Evolutionary conservation across 2,329 filamentous ascomycete genomes (phyloP).

Genomic region (Fusarium subtropicale): DNA sequence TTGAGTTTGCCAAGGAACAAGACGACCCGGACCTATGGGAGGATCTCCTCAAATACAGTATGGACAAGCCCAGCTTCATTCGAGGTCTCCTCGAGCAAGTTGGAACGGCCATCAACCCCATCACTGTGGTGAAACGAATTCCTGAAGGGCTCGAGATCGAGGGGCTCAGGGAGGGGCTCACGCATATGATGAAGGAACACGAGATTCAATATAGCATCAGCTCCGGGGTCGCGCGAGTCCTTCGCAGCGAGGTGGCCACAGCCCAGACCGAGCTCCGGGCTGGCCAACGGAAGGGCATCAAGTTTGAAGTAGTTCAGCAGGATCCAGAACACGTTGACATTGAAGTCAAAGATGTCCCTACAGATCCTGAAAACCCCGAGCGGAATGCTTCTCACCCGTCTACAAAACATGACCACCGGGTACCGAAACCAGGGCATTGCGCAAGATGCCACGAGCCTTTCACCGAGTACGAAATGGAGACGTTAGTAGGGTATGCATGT

Average conservation of each 20-base stretch:
- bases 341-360: conserved; percentile 55
- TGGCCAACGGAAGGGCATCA: conserved; percentile 86
- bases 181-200: conserved; percentile 93
- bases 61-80: conserved; percentile 98
- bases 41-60: conserved; percentile 91
- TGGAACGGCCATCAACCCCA: conserved; percentile 92
- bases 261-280: conserved; percentile 84
- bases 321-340: conserved; percentile 57
- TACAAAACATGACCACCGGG: conserved; percentile 47
- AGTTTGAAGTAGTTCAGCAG: conserved; percentile 78
- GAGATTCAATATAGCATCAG: conserved; percentile 95
- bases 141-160: conserved; percentile 94
- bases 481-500: conserved; percentile 83
- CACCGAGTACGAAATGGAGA: conserved; percentile 73
- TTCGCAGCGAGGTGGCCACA: conserved; percentile 85
- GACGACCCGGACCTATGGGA: conserved; percentile 95
- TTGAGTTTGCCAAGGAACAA: conserved; percentile 93
- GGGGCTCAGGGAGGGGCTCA: conserved; percentile 86
- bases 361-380: conserved; percentile 43
- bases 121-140: conserved; percentile 88
- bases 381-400: conserved; percentile 29
- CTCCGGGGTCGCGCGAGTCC: conserved; percentile 85
- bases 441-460: conserved; percentile 68
- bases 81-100: conserved; percentile 92
- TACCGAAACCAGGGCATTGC: conserved; percentile 66